Evolutionary conservation across 1,284 basidiomycete genomes (phyloP).

Genomic region (Ganoderma lingzhi): DNA sequence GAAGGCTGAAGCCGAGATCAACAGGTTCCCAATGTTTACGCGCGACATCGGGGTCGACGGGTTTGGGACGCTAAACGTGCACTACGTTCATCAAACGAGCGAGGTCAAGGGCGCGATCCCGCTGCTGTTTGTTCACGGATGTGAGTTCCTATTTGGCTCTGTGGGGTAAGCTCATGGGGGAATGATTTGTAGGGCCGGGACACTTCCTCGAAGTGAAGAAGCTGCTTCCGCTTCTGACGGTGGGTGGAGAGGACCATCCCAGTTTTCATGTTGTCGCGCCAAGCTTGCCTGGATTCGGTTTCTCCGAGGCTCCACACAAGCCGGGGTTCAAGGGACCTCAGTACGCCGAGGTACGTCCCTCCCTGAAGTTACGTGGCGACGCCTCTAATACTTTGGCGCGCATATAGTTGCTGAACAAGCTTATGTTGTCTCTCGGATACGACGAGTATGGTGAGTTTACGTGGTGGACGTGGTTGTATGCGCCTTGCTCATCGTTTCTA

Average conservation of each 20-base stretch:
- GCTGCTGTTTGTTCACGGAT: slow-evolving; percentile 54
- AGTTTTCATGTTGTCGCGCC: slow-evolving; percentile 66
- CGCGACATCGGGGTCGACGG: slow-evolving; percentile 45
- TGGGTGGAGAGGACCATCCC: slow-evolving; percentile 50
- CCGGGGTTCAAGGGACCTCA: slow-evolving; percentile 43
- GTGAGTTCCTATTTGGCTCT: slow-evolving; percentile 38
- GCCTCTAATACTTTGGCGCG: not conserved
- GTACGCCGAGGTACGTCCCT: slow-evolving; percentile 23
- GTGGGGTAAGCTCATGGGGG: not conserved
- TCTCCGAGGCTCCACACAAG: slow-evolving; percentile 52
- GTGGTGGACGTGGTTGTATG: not conserved
- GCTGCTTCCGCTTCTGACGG: slow-evolving; percentile 57
- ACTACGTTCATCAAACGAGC: slow-evolving; percentile 53
- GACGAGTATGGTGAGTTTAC: slow-evolving; percentile 33
- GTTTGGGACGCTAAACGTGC: slow-evolving; percentile 48
- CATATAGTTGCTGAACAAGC: slow-evolving; percentile 30
- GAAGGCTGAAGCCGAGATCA: slow-evolving; percentile 39
- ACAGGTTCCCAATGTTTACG: slow-evolving; percentile 11
- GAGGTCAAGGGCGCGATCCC: slow-evolving; percentile 47
- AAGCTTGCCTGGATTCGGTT: slow-evolving; percentile 61
- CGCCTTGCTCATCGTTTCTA: not conserved
- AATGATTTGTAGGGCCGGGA: slow-evolving; percentile 58
- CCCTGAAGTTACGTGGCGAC: not conserved
- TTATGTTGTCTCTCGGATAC: slow-evolving; percentile 37
- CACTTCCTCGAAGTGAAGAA: slow-evolving; percentile 64